Evolutionary conservation across 768 basidiomycete species (phyloP).

Genomic region (Phaffia tasmanica): DNA sequence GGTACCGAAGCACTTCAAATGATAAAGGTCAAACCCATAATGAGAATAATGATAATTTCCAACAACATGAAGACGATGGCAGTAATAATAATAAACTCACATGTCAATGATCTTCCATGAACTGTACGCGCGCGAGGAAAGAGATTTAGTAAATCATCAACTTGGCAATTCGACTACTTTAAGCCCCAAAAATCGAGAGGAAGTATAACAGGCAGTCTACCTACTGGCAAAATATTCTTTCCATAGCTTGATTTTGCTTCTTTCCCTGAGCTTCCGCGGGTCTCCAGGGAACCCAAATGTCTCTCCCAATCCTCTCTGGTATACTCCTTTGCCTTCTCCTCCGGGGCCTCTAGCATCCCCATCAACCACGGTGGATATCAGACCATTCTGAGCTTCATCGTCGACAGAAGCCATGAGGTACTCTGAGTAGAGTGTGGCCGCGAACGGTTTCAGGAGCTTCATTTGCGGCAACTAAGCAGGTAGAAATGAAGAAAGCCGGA

Average conservation of each 20-base stretch:
- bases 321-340: constrained; percentile 36
- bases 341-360: constrained; percentile 39
- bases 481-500: neutral
- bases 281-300: constrained; percentile 40
- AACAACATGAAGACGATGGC: neutral
- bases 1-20: constrained; percentile 63
- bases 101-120: constrained; percentile 88
- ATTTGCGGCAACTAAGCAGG: constrained; percentile 57
- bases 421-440: constrained; percentile 89
- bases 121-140: constrained; percentile 42
- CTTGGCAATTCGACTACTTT: neutral
- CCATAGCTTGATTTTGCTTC: constrained; percentile 84
- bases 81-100: constrained; percentile 28
- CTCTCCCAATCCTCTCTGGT: constrained; percentile 37
- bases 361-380: constrained; percentile 26
- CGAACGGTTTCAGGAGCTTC: constrained; percentile 82
- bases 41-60: neutral
- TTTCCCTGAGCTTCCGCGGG: constrained; percentile 38
- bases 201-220: constrained; percentile 26
- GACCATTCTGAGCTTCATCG: constrained; percentile 6
- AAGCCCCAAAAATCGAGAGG: neutral
- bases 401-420: constrained; percentile 50
- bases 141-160: constrained; percentile 9
- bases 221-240: constrained; percentile 68
- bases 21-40: neutral